phyloP scores from a whole-genome alignment of 345 rosid species.

The Acer campestre region DNA sequence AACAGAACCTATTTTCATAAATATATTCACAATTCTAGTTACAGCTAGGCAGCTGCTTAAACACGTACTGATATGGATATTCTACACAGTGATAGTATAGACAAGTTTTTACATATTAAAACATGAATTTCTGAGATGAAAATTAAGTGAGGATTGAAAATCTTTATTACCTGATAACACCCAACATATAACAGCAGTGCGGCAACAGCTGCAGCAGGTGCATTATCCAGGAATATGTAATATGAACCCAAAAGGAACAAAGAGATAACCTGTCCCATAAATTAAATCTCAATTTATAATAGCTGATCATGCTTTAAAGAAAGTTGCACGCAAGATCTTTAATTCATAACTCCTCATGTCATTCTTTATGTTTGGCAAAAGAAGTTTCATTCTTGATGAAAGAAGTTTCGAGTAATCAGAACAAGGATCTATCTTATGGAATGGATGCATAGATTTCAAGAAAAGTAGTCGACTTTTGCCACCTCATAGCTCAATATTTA shows the following conservation, averaged over 20 bases:
- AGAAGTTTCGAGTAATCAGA: background rate
- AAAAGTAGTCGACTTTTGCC: constrained; percentile 6
- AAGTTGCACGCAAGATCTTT: constrained; percentile 1
- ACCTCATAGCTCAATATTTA: constrained; percentile 20
- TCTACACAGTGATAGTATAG: background rate
- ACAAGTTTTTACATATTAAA: background rate
- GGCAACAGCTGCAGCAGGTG: constrained; percentile 67
- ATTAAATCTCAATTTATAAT: constrained; percentile 22
- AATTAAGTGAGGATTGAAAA: constrained; percentile 9
- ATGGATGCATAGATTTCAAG: background rate
- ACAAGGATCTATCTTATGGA: constrained; percentile 2
- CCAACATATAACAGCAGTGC: constrained; percentile 90
- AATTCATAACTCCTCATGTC: constrained; percentile 7
- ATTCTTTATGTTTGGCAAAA: too few relatives aligned
- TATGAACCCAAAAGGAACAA: constrained; percentile 89
- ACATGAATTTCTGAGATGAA: constrained; percentile 6
- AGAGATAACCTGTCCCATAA: constrained; percentile 62
- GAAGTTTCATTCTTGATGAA: constrained; percentile 3
- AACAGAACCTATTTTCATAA: background rate
- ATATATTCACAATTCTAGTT: background rate
- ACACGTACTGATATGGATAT: background rate
- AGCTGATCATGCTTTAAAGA: background rate
- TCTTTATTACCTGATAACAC: constrained; percentile 84
- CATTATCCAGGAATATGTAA: constrained; percentile 72
- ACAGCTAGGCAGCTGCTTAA: too few relatives aligned